Conservation (phyloP, 768 basidiomycete genomes). For the Stropharia rugosoannulata region DNA sequence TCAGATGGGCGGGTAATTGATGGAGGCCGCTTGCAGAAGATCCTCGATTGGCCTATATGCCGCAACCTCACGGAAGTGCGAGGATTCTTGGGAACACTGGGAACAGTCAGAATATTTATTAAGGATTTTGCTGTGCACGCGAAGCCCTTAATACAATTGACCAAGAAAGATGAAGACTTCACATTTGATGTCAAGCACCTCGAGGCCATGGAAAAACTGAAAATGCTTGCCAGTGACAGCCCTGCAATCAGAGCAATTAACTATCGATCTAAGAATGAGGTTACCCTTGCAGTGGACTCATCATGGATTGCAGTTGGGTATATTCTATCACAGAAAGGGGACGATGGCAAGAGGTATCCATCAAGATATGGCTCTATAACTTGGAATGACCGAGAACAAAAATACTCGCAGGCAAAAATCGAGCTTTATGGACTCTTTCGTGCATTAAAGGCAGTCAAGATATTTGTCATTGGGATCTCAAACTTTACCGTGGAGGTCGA, state of each 20-base stretch:
- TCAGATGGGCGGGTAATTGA: slow-evolving; percentile 27
- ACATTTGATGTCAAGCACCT: slow-evolving; percentile 25
- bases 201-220: slow-evolving; percentile 14
- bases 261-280: slow-evolving; percentile 10
- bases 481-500: slow-evolving; percentile 28
- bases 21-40: slow-evolving; percentile 17
- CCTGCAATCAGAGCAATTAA: slow-evolving; percentile 15
- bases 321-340: slow-evolving; percentile 14
- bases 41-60: slow-evolving; percentile 27
- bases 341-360: slow-evolving; percentile 12
- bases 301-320: slow-evolving; percentile 17
- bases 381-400: slow-evolving; percentile 15
- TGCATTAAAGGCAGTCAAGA: slow-evolving; percentile 10
- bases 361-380: slow-evolving; percentile 19
- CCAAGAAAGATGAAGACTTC: slow-evolving; percentile 24
- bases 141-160: slow-evolving; percentile 22
- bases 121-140: slow-evolving; percentile 20
- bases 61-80: slow-evolving; percentile 15
- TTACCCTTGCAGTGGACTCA: slow-evolving; percentile 20
- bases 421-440: slow-evolving; percentile 28
- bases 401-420: slow-evolving; percentile 30
- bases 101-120: slow-evolving; percentile 28
- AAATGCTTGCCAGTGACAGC: neutral
- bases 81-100: slow-evolving; percentile 28
- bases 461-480: slow-evolving; percentile 25